Evolutionary conservation across 1,284 basidiomycete genomes (phyloP), one percentile per base, ranked within the genome.

Genomic region (Neotropicomus parvogracilis): DNA sequence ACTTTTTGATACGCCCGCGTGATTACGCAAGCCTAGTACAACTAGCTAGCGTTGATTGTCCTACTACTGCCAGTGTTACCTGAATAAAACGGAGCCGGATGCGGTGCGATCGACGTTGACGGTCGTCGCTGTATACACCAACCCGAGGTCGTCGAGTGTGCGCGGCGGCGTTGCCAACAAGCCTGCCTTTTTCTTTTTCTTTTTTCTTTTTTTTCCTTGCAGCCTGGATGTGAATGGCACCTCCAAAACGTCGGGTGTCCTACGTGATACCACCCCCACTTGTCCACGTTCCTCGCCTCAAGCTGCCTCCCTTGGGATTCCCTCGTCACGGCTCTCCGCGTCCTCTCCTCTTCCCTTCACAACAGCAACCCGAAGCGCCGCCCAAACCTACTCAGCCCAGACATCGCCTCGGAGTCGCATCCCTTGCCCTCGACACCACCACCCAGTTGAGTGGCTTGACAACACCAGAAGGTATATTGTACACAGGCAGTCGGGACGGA

Each of bases 401-500:
- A 24, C 94, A 97, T 68, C 81, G 91, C n/a, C 80, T 97, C 0
- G 88, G 90, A 6, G 83, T 95, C 13, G 81, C 88, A 1, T 85
- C 88, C 1, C 78, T 97, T 29, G 94, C 90, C 0, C 72, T 97
- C 32, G 95, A 97, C 69, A 78, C 81, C 0, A 85, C 88, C 1
- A 97, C 94, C 0, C 76, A 81, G 35, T 74, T 97, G 4, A 65
- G 76, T 14, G 85, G 83, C 7, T 72, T 72, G 14, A 50, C 64
- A 17, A 62, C 73, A 6, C 95, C 95, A 0, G 82, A 88, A 54
- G 95, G 97, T 2, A 95, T 99, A 41, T 73, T 99, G 9, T 98
- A 98, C 66, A 88, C 92, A 1, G 95, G 88, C 24, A 95, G 93
- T 10, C 75, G 94, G 44, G 95, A 99, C 70, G 95, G 97, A 0